Evolutionary conservation across 2,329 filamentous ascomycete genomes (phyloP).

Genomic region (Epichloe gansuensis): DNA sequence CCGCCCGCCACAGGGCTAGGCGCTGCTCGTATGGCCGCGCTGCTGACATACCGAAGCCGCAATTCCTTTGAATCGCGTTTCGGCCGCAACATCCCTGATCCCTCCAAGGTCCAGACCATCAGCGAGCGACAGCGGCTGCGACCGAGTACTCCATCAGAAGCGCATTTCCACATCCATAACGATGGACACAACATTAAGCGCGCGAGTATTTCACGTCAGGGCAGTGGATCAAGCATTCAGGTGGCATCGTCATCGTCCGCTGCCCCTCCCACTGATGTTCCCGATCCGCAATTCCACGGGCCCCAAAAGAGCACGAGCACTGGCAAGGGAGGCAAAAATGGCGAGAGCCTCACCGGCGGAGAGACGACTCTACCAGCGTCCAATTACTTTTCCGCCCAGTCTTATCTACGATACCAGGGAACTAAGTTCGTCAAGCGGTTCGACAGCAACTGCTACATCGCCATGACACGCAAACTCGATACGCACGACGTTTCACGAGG

Average conservation of each 20-base stretch:
- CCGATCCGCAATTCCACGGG: slow-evolving; percentile 58
- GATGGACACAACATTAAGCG: slow-evolving; percentile 60
- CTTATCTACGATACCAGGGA: slow-evolving; percentile 92
- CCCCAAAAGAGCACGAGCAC: slow-evolving; percentile 18
- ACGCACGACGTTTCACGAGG: slow-evolving; percentile 87
- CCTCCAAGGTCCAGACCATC: slow-evolving; percentile 71
- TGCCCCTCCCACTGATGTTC: slow-evolving; percentile 11
- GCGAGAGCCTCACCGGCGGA: slow-evolving; percentile 34
- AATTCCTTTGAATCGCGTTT: slow-evolving; percentile 96
- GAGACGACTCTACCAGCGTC: slow-evolving; percentile 41
- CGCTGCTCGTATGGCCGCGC: slow-evolving; percentile 89
- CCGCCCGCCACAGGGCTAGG: slow-evolving; percentile 78
- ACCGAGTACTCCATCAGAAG: slow-evolving; percentile 50
- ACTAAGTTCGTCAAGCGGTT: slow-evolving; percentile 95
- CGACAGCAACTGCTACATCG: slow-evolving; percentile 97
- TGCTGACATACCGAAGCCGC: slow-evolving; percentile 89
- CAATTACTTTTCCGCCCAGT: slow-evolving; percentile 97
- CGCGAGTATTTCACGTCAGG: slow-evolving; percentile 33
- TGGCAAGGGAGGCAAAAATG: slow-evolving; percentile 20
- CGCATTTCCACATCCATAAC: slow-evolving; percentile 72
- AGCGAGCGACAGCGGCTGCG: slow-evolving; percentile 50
- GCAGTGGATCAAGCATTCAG: slow-evolving; percentile 22
- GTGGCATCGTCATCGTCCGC: slow-evolving; percentile 6
- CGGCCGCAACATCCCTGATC: slow-evolving; percentile 81
- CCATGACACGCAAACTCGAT: slow-evolving; percentile 93